Evolutionary conservation across 2,329 filamentous ascomycete species (phyloP).

Genomic region (Trichothecium roseum): DNA sequence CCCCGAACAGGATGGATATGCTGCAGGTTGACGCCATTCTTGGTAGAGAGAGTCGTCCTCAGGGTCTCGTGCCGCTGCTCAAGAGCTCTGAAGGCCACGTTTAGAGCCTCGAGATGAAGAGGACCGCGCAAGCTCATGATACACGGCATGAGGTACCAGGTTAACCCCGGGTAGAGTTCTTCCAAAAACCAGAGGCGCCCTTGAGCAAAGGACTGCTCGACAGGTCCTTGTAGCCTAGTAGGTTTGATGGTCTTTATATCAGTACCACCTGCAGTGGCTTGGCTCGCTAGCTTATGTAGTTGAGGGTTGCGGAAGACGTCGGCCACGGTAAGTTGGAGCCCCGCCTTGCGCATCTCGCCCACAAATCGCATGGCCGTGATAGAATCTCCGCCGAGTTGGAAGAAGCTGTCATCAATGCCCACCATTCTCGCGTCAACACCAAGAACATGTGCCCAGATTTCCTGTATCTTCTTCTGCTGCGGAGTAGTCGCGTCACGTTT

Average conservation of each 20-base stretch:
- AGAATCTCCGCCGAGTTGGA: conserved; percentile 32
- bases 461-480: conserved; percentile 7
- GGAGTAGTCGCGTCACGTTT: background rate
- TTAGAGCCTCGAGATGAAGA: conserved; percentile 7
- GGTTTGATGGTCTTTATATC: background rate
- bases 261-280: background rate
- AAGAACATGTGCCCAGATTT: conserved; percentile 18
- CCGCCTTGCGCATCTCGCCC: conserved; percentile 22
- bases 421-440: conserved; percentile 17
- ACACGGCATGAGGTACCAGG: conserved; percentile 10
- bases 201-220: conserved; percentile 13
- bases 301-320: conserved; percentile 15
- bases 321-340: conserved; percentile 17
- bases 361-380: conserved; percentile 30
- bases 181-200: conserved; percentile 13
- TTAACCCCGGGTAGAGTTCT: conserved; percentile 7
- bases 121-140: conserved; percentile 7
- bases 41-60: conserved; percentile 9
- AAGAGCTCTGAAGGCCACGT: conserved; percentile 6
- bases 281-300: background rate
- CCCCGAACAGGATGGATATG: conserved; percentile 1
- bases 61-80: conserved; percentile 11
- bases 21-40: conserved; percentile 7
- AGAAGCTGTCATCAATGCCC: conserved; percentile 23
- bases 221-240: conserved; percentile 5